Evolutionary conservation across 495 filamentous ascomycete genomes (phyloP), one percentile per base, ranked within the genome.

Genomic region (Aspergillus olivimuriae): DNA sequence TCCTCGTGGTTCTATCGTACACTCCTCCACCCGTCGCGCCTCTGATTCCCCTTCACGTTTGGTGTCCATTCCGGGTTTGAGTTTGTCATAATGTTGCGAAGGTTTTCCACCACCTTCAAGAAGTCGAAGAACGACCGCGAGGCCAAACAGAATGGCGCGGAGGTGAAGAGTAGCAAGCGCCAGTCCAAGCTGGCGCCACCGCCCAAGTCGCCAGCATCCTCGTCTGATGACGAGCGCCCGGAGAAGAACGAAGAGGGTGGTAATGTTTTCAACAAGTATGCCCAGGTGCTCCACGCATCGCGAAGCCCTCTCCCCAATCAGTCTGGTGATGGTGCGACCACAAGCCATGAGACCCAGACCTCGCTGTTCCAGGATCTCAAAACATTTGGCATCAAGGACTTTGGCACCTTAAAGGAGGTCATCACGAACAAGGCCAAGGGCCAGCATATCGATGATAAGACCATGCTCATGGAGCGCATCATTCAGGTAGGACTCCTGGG

Each of bases 401-500:
- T 75, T 35, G 53, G 62, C 30, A 81, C 80, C 4, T 55, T 82
- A 41, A 73, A 70, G 58, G 68, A 75, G 24, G 47, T 80, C 21
- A 62, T 78, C 45, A 64, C 69, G 50, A 67, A 50, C 41, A 76
- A 80, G 56, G 65, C 61, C 16, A 66, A 65, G 14, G 79, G 84
- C 14, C 75, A 81, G 41, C 50, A 79, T 16, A 50, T 66, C 0
- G 80, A 88, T 49, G 87, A 92, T 60, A 90, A 89, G 69, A 87
- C 83, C 15, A 81, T 83, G 68, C 63, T 84, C 44, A 88, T 89
- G 83, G 86, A 90, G 56, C 71, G 72, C n/a, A 70, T 83, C 39
- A 87, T 87, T 53, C 82, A 86, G 65, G 65, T 68, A 55, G 46
- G 56, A 33, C n/a, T 26, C 14, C 10, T 15, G 12, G n/a, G 5